Base-by-base conservation (phyloP, 176 grass and related monocot species). In the Raddia distichophylla region DNA sequence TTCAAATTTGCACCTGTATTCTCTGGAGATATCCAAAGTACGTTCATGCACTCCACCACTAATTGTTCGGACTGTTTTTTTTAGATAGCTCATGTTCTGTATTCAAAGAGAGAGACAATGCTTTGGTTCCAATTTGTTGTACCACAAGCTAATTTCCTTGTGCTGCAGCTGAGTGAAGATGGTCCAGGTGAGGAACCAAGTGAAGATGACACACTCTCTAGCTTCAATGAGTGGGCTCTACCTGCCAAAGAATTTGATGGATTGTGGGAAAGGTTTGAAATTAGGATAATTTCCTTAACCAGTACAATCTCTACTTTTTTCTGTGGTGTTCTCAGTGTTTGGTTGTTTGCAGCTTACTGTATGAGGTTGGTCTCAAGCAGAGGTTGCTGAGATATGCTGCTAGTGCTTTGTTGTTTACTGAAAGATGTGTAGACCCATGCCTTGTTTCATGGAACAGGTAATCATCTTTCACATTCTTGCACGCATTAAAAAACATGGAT, bases 371-470 rank as follows among this genome's bases (percentile, higher is more conserved):
- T 85, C 96, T 99, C 63, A 99, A 99, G 80, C 89, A 93, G 73
- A 87, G 93, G 83, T 88, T 99, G 79, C 78, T 99, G 84, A 92
- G 89, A 85, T 99, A 99, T 87, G 96, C 96, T 40, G 93, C 96
- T 69, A 99, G 89, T 90, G 96, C 96, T 77, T 83, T 99, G 87
- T 67, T 99, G 53, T 99, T 99, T 93, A 95, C 96, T 33, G 93
- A 99, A 82, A 91, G 50, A 93, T 86, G 87, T 69, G 96, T 99
- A 71, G 84, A 99, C 67, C 81, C 89, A 83, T 95, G 89, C 56
- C 89, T 99, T 78, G 93, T 99, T 88, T 99, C 96, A 27, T 99
- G 96, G 96, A 99, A 99, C 80, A 57, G 96, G 96, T 99, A 78
- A 88, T 74, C 58, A 79, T 64, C 74, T 73, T 60, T 45, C 47